Conservation (phyloP, 2,329 filamentous ascomycete genomes). For the Ascochyta pisi region DNA sequence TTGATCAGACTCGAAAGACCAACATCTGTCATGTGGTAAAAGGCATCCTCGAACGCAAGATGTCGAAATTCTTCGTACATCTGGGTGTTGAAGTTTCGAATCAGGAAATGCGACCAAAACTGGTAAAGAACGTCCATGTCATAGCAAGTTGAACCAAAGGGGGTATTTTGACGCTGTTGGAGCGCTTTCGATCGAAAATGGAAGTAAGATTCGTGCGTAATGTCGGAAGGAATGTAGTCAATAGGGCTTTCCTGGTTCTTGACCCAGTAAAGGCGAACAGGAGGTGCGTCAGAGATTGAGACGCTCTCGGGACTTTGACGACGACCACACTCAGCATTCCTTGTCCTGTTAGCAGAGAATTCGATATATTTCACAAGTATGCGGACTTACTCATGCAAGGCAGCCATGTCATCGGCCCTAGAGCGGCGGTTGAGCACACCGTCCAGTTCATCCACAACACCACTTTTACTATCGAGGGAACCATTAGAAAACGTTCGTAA, state of each 20-base stretch:
- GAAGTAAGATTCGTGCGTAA: slow-evolving; percentile 57
- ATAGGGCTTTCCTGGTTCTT: slow-evolving; percentile 57
- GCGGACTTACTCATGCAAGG: slow-evolving; percentile 39
- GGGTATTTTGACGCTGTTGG: slow-evolving; percentile 55
- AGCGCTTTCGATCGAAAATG: slow-evolving; percentile 59
- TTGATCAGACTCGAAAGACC: slow-evolving; percentile 70
- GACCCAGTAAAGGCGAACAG: slow-evolving; percentile 56
- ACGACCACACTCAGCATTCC: slow-evolving; percentile 31
- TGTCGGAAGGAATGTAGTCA: slow-evolving; percentile 52
- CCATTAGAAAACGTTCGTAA: slow-evolving; percentile 62
- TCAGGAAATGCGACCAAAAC: slow-evolving; percentile 77
- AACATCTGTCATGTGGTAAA: slow-evolving; percentile 57
- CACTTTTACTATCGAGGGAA: slow-evolving; percentile 60
- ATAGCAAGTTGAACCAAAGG: slow-evolving; percentile 56
- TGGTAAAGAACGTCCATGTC: slow-evolving; percentile 73
- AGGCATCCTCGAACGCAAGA: slow-evolving; percentile 70
- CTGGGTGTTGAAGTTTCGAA: slow-evolving; percentile 73
- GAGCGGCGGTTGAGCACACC: slow-evolving; percentile 49
- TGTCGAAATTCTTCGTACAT: slow-evolving; percentile 79
- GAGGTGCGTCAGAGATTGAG: slow-evolving; percentile 26
- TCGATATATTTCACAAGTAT: not conserved
- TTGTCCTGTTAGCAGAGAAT: slow-evolving; percentile 7
- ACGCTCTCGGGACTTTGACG: slow-evolving; percentile 27
- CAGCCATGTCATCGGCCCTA: slow-evolving; percentile 46
- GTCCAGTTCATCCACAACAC: slow-evolving; percentile 57